These are phyloP conservation scores for Picocystis sp. DNA, from an alignment of 163 green algal genomes.

Conservation along the genomic window DNA sequence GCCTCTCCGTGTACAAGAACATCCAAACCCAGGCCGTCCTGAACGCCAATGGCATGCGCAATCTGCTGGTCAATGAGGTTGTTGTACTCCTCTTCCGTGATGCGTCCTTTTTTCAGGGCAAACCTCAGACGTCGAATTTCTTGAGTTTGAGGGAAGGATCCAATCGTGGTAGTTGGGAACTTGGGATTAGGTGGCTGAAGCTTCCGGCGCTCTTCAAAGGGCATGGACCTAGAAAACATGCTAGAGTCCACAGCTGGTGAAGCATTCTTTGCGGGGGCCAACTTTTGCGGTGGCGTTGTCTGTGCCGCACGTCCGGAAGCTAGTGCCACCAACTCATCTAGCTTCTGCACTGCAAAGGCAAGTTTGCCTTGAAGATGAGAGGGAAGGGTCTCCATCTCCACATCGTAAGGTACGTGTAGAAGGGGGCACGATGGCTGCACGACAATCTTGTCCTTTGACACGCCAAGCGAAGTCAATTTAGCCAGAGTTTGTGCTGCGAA, in stretches of 20 bases:
- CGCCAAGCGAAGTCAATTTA: slow-evolving; percentile 4
- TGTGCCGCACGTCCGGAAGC: slow-evolving; percentile 14
- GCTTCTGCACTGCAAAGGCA: slow-evolving; percentile 67
- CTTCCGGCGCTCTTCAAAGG: slow-evolving; percentile 37
- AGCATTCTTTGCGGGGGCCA: too few relatives aligned
- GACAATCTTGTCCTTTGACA: slow-evolving; percentile 15
- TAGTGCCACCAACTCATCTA: slow-evolving; percentile 34
- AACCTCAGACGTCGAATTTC: slow-evolving; percentile 47
- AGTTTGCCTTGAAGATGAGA: slow-evolving; percentile 25
- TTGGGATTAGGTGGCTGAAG: slow-evolving; percentile 20
- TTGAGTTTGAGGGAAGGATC: slow-evolving; percentile 78
- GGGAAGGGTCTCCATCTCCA: slow-evolving; percentile 33
- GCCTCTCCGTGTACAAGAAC: slow-evolving; percentile 83
- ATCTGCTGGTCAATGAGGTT: slow-evolving; percentile 55
- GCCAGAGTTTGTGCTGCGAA: slow-evolving; percentile 15
- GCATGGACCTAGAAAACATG: slow-evolving; percentile 30
- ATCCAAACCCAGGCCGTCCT: slow-evolving; percentile 66
- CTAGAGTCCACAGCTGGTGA: slow-evolving; percentile 10
- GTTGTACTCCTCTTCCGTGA: slow-evolving; percentile 51
- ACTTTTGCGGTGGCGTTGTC: too few relatives aligned
- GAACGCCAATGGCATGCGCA: slow-evolving; percentile 36
- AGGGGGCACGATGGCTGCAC: slow-evolving; percentile 45
- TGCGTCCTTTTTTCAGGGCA: slow-evolving; percentile 36
- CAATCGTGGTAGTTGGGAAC: slow-evolving; percentile 65
- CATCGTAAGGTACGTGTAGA: slow-evolving; percentile 64